Evolutionary conservation across 108 stramenopile genomes (phyloP).

Genomic region (Nitzschia palea): DNA sequence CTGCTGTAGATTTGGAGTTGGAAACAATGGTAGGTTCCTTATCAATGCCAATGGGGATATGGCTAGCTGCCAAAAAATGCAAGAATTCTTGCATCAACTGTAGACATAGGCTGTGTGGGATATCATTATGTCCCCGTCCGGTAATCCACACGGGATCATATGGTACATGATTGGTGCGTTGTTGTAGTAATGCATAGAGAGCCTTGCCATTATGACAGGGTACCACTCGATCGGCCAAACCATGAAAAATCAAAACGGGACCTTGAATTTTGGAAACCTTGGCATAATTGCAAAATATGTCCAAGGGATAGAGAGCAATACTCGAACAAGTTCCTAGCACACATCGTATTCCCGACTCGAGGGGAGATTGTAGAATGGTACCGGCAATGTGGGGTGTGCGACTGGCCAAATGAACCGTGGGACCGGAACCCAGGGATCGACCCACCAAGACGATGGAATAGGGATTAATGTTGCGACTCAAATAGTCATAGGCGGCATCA

Average conservation of each 20-base stretch:
- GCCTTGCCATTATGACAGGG: conserved; percentile 35
- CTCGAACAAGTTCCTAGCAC: conserved; percentile 18
- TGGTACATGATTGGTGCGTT: conserved; percentile 2
- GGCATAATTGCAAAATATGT: conserved; percentile 32
- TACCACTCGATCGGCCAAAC: conserved; percentile 21
- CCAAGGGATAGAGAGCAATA: conserved; percentile 18
- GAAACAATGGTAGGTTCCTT: too few species aligned
- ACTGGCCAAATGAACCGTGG: conserved; percentile 88
- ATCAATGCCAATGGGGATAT: too few species aligned
- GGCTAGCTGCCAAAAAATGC: conserved; percentile 21
- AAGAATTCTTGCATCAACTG: conserved; percentile 20
- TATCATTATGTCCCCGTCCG: conserved; percentile 33
- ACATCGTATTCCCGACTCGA: conserved; percentile 37
- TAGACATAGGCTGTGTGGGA: conserved; percentile 23
- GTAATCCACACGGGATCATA: conserved; percentile 35
- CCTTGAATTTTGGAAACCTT: conserved; percentile 19
- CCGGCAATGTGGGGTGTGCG: conserved; percentile 31
- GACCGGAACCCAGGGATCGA: conserved; percentile 88
- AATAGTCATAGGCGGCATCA: conserved; percentile 86
- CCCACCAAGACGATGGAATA: conserved; percentile 90
- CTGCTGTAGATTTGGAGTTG: too few species aligned
- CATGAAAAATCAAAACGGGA: conserved; percentile 39
- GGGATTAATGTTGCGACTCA: conserved; percentile 63
- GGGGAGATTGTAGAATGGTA: conserved; percentile 40
- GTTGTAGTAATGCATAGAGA: conserved; percentile 7